Conservation (phyloP, 345 rosid species). For the Brassica incana region DNA sequence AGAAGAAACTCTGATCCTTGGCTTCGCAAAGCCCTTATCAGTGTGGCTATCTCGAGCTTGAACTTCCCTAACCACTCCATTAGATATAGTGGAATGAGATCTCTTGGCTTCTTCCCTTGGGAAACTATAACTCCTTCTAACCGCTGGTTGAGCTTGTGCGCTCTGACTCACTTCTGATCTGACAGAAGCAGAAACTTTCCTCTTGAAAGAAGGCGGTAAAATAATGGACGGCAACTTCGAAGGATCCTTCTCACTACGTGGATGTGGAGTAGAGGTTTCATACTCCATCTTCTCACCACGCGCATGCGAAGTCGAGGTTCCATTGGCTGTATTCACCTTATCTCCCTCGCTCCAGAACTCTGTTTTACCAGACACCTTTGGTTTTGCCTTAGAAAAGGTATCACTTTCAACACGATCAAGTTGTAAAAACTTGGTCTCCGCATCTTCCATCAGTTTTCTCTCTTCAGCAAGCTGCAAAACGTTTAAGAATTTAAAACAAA, state of each 20-base stretch:
- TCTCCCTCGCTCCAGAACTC: too few relatives aligned
- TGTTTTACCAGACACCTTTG: constrained; percentile 12
- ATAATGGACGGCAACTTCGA: constrained; percentile 30
- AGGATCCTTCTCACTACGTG: not conserved
- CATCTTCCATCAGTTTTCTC: constrained; percentile 37
- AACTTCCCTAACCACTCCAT: constrained; percentile 30
- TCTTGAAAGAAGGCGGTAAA: constrained; percentile 38
- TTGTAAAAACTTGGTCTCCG: constrained; percentile 20
- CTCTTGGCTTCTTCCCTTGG: constrained; percentile 25
- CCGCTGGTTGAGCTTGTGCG: constrained; percentile 10
- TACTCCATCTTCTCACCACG: constrained; percentile 4
- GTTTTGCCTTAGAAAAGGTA: constrained; percentile 13
- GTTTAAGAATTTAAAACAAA: not conserved
- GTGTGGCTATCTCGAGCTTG: constrained; percentile 22
- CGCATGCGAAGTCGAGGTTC: constrained; percentile 5
- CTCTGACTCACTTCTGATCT: constrained; percentile 24
- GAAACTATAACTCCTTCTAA: constrained; percentile 4
- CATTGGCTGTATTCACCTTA: not conserved
- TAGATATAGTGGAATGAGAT: constrained; percentile 10
- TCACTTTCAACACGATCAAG: constrained; percentile 16
- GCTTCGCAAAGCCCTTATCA: constrained; percentile 16
- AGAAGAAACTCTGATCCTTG: constrained; percentile 30
- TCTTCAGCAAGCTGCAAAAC: constrained; percentile 35
- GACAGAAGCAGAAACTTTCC: constrained; percentile 23
- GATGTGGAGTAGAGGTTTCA: constrained; percentile 16